Conservation (phyloP, 805 yeast genomes). For the Candida bentonensis region DNA sequence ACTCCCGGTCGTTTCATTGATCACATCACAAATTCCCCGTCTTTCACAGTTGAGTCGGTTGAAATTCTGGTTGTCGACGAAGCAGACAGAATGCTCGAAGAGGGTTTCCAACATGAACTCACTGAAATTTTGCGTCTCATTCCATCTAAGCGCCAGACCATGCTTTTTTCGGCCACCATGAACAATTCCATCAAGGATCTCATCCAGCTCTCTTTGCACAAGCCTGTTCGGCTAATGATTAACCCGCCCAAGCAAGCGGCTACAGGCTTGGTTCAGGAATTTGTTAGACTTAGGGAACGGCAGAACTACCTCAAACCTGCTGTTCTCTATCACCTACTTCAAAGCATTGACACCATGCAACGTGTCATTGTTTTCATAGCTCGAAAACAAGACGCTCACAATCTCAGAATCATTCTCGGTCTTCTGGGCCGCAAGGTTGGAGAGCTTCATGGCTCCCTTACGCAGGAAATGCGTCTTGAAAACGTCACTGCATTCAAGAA, state of each 20-base stretch:
- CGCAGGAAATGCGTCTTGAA: constrained; percentile 82
- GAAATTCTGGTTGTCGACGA: constrained; percentile 92
- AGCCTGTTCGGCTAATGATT: constrained; percentile 90
- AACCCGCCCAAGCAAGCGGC: constrained; percentile 96
- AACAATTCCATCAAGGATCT: constrained; percentile 80
- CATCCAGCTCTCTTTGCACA: constrained; percentile 73
- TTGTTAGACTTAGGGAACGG: constrained; percentile 77
- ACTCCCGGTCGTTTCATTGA: constrained; percentile 98
- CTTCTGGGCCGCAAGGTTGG: constrained; percentile 64
- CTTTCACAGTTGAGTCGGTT: constrained; percentile 78
- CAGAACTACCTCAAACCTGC: constrained; percentile 79
- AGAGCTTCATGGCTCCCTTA: constrained; percentile 66
- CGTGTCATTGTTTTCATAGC: constrained; percentile 85
- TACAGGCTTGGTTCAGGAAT: constrained; percentile 78
- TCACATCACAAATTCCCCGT: constrained; percentile 88
- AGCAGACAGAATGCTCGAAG: constrained; percentile 98
- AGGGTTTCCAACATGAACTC: constrained; percentile 92
- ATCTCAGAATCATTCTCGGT: constrained; percentile 70
- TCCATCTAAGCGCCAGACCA: constrained; percentile 85
- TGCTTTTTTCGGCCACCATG: constrained; percentile 96
- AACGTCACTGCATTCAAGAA: constrained; percentile 74
- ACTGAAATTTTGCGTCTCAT: constrained; percentile 77
- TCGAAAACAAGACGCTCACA: constrained; percentile 83
- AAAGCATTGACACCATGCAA: constrained; percentile 51
- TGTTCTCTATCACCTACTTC: constrained; percentile 55